These are phyloP conservation scores for Omphalea diandra DNA, from an alignment of 441 rosid genomes.

Conservation along the genomic window DNA sequence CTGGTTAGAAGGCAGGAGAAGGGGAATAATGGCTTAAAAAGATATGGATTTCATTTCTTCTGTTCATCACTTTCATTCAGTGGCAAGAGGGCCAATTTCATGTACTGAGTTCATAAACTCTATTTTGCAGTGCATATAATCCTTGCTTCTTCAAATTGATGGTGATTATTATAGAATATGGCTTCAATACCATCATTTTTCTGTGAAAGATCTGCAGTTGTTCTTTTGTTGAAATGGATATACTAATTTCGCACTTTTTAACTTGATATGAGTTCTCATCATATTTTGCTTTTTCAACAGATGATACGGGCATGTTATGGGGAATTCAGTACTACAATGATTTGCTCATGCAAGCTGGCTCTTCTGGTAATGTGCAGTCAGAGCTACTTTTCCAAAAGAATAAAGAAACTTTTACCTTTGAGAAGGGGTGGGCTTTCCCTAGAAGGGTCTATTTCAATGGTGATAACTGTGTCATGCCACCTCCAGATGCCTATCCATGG, in stretches of 20 bases:
- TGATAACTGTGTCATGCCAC: too few relatives aligned
- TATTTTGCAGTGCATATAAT: not conserved
- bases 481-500: too few relatives aligned
- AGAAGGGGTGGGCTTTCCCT: too few relatives aligned
- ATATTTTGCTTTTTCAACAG: conserved; percentile 41
- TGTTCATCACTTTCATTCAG: not conserved
- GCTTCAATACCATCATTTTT: not conserved
- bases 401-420: too few relatives aligned
- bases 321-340: conserved; percentile 83
- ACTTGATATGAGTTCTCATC: not conserved
- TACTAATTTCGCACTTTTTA: too few relatives aligned
- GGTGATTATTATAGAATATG: not conserved
- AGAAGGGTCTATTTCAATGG: too few relatives aligned
- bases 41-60: not conserved
- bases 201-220: not conserved
- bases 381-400: too few relatives aligned
- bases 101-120: not conserved
- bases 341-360: conserved; percentile 77
- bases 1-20: not conserved
- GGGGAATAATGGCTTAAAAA: not conserved
- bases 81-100: not conserved
- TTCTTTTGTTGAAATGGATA: not conserved
- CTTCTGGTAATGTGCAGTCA: too few relatives aligned
- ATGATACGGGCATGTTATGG: conserved; percentile 83
- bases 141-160: not conserved